phyloP scores from a whole-genome alignment of 139 green algal species.

The Closterium sp. region DNA sequence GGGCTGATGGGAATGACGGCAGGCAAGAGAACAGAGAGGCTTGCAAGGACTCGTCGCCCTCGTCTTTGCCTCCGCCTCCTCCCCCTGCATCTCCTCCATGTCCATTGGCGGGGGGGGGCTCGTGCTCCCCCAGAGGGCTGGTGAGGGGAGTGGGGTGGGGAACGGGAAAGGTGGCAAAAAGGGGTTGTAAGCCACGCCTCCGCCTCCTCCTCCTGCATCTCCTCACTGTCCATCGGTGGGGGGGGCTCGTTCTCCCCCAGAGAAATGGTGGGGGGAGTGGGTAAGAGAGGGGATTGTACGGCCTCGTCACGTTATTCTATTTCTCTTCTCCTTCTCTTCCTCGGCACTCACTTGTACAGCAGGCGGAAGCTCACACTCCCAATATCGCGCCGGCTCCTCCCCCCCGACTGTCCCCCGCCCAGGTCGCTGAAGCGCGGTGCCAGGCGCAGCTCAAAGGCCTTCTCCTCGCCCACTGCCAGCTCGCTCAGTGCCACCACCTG shows the following conservation, averaged over 20 bases:
- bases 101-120: background rate
- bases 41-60: too few species aligned
- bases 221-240: background rate
- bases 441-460: slow-evolving; percentile 2
- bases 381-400: background rate
- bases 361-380: background rate
- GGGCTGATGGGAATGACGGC: background rate
- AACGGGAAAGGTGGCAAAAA: background rate
- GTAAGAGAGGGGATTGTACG: too few species aligned
- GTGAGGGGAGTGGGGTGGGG: background rate
- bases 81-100: background rate
- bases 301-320: too few species aligned
- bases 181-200: background rate
- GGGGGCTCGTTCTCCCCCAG: slow-evolving; percentile 16
- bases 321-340: too few species aligned
- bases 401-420: background rate
- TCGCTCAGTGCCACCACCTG: slow-evolving; percentile 16
- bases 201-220: slow-evolving; percentile 1
- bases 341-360: background rate
- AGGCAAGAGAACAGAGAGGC: background rate
- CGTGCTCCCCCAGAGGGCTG: slow-evolving; percentile 23
- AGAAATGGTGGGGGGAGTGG: background rate
- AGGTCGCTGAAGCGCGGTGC: background rate
- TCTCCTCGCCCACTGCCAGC: background rate
- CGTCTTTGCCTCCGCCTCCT: slow-evolving; percentile 1